A percentile compares a stretch with the other conserved stretches of the same genome.
Conservation (phyloP, 805 yeast genomes). For the Saturnispora gosingensis region DNA sequence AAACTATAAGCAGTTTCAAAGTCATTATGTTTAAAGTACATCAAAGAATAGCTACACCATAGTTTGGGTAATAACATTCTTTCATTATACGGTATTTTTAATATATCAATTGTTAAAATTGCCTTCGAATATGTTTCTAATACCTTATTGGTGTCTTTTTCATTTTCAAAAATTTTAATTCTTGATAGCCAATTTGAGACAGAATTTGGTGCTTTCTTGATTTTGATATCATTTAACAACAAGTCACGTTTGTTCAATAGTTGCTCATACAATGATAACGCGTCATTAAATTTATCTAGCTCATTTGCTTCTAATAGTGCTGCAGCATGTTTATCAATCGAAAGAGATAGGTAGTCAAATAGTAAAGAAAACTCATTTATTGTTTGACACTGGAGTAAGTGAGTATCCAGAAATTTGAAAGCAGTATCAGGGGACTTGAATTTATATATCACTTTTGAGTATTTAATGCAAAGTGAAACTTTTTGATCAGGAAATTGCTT, state of each 20-base stretch:
- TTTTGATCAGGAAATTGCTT: constrained; percentile 50
- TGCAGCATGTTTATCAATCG: constrained; percentile 35
- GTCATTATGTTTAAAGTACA: constrained; percentile 52
- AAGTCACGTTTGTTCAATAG: constrained; percentile 50
- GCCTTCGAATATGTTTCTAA: constrained; percentile 58
- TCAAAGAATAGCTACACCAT: constrained; percentile 63
- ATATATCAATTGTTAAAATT: constrained; percentile 54
- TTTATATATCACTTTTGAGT: constrained; percentile 40
- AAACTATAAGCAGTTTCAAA: constrained; percentile 51
- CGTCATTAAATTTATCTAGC: constrained; percentile 29
- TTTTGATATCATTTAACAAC: constrained; percentile 54
- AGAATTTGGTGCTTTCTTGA: constrained; percentile 53
- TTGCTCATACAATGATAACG: constrained; percentile 41
- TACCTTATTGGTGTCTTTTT: constrained; percentile 32
- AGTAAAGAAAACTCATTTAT: constrained; percentile 53
- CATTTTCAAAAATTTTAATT: constrained; percentile 33
- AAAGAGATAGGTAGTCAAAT: constrained; percentile 53
- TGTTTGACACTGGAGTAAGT: constrained; percentile 38
- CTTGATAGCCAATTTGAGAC: constrained; percentile 65
- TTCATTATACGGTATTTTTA: constrained; percentile 34
- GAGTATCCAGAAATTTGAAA: constrained; percentile 37
- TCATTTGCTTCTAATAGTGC: constrained; percentile 10
- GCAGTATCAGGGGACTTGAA: constrained; percentile 31
- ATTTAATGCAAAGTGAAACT: constrained; percentile 37
- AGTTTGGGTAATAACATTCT: constrained; percentile 35